phyloP scores from a whole-genome alignment of 2,329 filamentous ascomycete species.

The Sarocladium brachiariae region DNA sequence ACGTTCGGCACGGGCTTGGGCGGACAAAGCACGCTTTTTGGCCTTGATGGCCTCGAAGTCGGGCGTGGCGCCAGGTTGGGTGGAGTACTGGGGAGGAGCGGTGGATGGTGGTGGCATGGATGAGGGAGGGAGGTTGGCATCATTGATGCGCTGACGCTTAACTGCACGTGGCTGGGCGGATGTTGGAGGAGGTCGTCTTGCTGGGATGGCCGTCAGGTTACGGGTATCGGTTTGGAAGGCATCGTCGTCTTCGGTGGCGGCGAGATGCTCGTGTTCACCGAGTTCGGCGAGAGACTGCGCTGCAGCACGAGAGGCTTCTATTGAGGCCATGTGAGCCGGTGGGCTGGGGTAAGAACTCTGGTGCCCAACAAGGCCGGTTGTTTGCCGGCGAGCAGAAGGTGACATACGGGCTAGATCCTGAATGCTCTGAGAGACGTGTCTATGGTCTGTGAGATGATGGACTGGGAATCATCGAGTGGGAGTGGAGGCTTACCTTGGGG shows the following conservation, averaged over 20 bases:
- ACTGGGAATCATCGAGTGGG: too few relatives aligned
- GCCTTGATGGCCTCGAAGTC: conserved; percentile 15
- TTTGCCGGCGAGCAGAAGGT: not conserved
- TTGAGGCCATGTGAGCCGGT: not conserved
- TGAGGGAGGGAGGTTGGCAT: conserved; percentile 7
- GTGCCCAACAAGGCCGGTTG: not conserved
- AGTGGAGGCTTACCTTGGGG: not conserved
- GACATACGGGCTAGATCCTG: not conserved
- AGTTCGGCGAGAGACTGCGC: not conserved
- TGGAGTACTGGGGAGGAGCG: conserved; percentile 5
- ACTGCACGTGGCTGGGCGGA: not conserved
- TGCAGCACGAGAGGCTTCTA: not conserved
- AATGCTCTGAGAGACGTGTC: not conserved
- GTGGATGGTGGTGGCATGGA: conserved; percentile 10
- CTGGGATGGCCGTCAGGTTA: not conserved
- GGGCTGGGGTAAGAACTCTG: not conserved
- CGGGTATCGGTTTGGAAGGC: conserved; percentile 17
- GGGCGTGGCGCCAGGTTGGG: conserved; percentile 6
- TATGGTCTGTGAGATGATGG: not conserved
- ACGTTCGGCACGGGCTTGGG: conserved; percentile 16
- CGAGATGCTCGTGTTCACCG: not conserved
- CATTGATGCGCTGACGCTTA: conserved; percentile 12
- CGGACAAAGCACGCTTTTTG: not conserved
- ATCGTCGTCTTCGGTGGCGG: conserved; percentile 12
- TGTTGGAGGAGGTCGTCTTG: not conserved